Percentiles rank a stretch among this genome's conserved stretches.
phyloP scores from a whole-genome alignment of 2,329 filamentous ascomycete species.

The Drechslerella coelobrocha region DNA sequence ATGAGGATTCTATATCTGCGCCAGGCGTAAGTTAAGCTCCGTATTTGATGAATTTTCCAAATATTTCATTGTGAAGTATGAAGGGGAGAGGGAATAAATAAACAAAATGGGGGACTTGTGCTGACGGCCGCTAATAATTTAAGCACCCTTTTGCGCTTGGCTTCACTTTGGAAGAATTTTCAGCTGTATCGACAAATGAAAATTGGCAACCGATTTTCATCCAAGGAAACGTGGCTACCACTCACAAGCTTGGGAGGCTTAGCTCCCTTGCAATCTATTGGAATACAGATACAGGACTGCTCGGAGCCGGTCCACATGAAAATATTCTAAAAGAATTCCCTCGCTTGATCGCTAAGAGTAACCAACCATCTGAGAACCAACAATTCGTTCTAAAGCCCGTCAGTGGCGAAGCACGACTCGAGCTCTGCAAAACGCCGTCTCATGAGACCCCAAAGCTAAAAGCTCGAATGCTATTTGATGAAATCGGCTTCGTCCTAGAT shows the following conservation, averaged over 20 bases:
- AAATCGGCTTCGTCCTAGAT: slow-evolving; percentile 96
- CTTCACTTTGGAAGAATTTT: slow-evolving; percentile 92
- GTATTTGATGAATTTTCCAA: too few species aligned
- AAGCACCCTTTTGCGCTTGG: slow-evolving; percentile 89
- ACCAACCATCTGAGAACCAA: slow-evolving; percentile 68
- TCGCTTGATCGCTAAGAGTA: slow-evolving; percentile 76
- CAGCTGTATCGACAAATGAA: slow-evolving; percentile 91
- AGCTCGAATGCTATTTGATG: slow-evolving; percentile 89
- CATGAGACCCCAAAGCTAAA: slow-evolving; percentile 82
- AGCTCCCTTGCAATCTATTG: slow-evolving; percentile 93
- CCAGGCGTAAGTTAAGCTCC: slow-evolving; percentile 66
- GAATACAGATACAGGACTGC: slow-evolving; percentile 89
- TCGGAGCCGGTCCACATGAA: slow-evolving; percentile 79
- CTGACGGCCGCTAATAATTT: too few species aligned
- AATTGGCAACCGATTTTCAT: slow-evolving; percentile 97
- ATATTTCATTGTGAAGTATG: too few species aligned
- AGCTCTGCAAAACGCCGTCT: slow-evolving; percentile 91
- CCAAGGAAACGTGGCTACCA: slow-evolving; percentile 79
- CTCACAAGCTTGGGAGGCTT: slow-evolving; percentile 91
- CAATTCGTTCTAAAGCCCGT: slow-evolving; percentile 97
- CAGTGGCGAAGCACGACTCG: slow-evolving; percentile 90
- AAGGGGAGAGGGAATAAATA: not conserved
- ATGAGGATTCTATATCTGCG: slow-evolving; percentile 95
- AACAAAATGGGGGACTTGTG: too few species aligned
- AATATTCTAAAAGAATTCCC: slow-evolving; percentile 80